phyloP scores from a whole-genome alignment of 2,329 filamentous ascomycete genomes.

The Claviceps sp. region DNA sequence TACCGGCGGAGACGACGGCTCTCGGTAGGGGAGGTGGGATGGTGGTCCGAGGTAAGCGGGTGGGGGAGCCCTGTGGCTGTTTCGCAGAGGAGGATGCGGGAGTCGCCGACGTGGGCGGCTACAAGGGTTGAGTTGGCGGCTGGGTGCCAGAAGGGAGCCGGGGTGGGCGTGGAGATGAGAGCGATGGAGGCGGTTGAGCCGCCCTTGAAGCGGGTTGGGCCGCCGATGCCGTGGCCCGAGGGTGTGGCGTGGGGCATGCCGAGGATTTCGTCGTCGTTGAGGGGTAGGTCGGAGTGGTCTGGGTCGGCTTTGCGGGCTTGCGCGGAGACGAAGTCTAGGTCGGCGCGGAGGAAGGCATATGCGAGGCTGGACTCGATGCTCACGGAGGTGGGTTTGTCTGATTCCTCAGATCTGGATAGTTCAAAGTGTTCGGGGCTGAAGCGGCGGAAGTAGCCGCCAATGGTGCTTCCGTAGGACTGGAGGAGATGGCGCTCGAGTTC shows the following conservation, averaged over 20 bases:
- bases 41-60: constrained; percentile 81
- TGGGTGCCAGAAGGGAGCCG: constrained; percentile 91
- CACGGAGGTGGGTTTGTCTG: constrained; percentile 26
- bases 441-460: constrained; percentile 88
- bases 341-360: constrained; percentile 87
- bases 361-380: constrained; percentile 68
- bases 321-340: constrained; percentile 85
- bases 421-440: constrained; percentile 73
- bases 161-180: constrained; percentile 82
- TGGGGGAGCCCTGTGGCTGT: constrained; percentile 69
- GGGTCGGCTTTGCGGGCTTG: constrained; percentile 72
- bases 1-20: constrained; percentile 73
- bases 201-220: constrained; percentile 69
- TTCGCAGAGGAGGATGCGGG: constrained; percentile 77
- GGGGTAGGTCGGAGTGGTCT: constrained; percentile 61
- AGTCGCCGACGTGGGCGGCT: constrained; percentile 87
- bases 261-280: constrained; percentile 77
- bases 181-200: constrained; percentile 86
- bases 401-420: constrained; percentile 18
- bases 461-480: constrained; percentile 63
- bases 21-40: constrained; percentile 78
- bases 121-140: constrained; percentile 70
- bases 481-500: constrained; percentile 60
- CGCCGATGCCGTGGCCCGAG: constrained; percentile 54
- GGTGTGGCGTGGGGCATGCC: constrained; percentile 44